Evolutionary conservation across 805 yeast species (phyloP).

Genomic region (Candida michaelii): DNA sequence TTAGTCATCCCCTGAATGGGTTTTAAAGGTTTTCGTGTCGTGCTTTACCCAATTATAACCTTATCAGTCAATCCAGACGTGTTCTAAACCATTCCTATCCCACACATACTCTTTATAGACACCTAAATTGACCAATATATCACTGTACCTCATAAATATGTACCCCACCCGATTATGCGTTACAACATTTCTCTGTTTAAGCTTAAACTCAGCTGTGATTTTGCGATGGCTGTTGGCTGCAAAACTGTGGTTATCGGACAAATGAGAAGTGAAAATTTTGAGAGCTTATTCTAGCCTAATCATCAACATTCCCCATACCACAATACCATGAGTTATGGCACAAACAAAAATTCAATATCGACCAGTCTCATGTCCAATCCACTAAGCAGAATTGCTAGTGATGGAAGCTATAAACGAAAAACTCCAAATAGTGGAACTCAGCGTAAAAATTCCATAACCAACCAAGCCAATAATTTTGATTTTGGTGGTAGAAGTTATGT

Average conservation of each 20-base stretch:
- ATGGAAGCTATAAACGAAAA: conserved; percentile 11
- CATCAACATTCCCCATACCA: not conserved
- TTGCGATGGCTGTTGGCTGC: too few relatives aligned
- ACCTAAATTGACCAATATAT: too few relatives aligned
- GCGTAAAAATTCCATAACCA: conserved; percentile 18
- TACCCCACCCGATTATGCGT: too few relatives aligned
- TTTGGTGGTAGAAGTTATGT: conserved; percentile 45
- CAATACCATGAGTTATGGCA: conserved; percentile 7
- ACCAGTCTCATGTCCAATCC: conserved; percentile 2
- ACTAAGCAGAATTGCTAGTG: not conserved
- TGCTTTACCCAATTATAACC: too few relatives aligned
- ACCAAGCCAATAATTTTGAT: conserved; percentile 28
- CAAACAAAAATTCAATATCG: conserved; percentile 1
- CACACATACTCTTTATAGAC: too few relatives aligned
- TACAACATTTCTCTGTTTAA: too few relatives aligned
- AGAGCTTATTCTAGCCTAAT: not conserved
- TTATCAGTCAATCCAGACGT: too few relatives aligned
- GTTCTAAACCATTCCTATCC: too few relatives aligned
- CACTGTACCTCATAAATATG: too few relatives aligned
- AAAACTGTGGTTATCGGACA: conserved; percentile 5
- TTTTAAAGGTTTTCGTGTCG: too few relatives aligned
- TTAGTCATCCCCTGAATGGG: too few relatives aligned
- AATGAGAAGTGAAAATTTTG: conserved; percentile 2
- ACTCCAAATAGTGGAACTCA: conserved; percentile 17
- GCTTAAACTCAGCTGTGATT: too few relatives aligned